These are phyloP conservation scores for Pseudomicrostroma phylloplanum DNA, from an alignment of 1,284 basidiomycete species.

Conservation along the genomic window DNA sequence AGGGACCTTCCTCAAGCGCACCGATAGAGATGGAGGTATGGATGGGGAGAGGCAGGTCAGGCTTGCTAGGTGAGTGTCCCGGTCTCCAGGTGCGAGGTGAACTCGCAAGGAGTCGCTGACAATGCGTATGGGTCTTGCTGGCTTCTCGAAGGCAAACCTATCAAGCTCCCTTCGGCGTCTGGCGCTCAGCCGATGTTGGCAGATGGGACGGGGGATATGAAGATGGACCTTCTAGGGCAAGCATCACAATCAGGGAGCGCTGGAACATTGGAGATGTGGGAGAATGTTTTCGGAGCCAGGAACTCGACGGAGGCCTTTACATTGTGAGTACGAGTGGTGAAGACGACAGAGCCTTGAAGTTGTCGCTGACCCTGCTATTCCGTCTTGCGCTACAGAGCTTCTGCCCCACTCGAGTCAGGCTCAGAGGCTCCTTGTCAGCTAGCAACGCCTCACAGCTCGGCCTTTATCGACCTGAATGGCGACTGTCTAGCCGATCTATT, in stretches of 20 bases:
- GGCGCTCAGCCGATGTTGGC: conserved; percentile 74
- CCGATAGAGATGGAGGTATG: conserved; percentile 64
- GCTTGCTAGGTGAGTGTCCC: conserved; percentile 61
- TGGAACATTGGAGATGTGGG: conserved; percentile 62
- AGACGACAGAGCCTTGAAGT: neutral
- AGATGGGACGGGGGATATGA: conserved; percentile 80
- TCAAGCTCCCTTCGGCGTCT: conserved; percentile 62
- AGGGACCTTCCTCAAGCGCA: neutral
- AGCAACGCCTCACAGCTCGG: conserved; percentile 84
- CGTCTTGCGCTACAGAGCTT: neutral
- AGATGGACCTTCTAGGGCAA: conserved; percentile 76
- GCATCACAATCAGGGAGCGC: conserved; percentile 52
- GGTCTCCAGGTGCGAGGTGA: neutral
- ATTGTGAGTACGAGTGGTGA: neutral
- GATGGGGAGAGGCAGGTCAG: conserved; percentile 56
- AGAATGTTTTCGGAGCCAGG: conserved; percentile 60
- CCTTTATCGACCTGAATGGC: conserved; percentile 88
- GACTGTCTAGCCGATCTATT: conserved; percentile 93
- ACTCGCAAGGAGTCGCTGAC: no score
- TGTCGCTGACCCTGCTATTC: neutral
- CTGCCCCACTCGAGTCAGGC: neutral
- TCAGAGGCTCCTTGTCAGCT: conserved; percentile 60
- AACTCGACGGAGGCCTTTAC: conserved; percentile 6
- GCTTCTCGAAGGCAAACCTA: conserved; percentile 24
- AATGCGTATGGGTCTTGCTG: no score